Base-by-base conservation (phyloP, 1,284 basidiomycete species). In the Cryptococcus sp. region DNA sequence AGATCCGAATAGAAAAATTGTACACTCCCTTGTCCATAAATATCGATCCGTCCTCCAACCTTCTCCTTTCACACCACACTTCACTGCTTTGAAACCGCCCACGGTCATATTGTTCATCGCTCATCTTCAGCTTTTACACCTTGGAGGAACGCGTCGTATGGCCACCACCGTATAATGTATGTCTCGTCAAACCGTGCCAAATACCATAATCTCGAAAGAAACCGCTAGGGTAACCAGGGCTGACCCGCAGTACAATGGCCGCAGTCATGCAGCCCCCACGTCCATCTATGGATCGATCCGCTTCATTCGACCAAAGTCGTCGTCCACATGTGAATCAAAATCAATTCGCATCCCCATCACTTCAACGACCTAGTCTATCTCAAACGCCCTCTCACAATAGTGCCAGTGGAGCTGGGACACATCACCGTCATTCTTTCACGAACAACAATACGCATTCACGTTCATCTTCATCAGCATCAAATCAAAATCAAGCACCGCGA, bases 271-370 rank as follows among this genome's bases (percentile, higher is more conserved):
- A 65, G 41, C 57, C 61, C 18, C 56, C 62, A 48, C 70, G 71
- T 49, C 67, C 67, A 13, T 67, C 69, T 22, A 71, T 71, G 67
- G 72, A 72, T 57, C 58, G 68, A 46, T 48, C 64, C 37, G 43
- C 66, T 36, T 43, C 64, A 25, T 57, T 63, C 21, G 62, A 41
- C 18, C 39, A 41, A 41, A 19, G 11, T 13, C 19, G 19, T 41
- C 39, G 39, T 19, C 34, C 10, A 10, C 34, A 36, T n/a, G 19
- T n/a, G 9, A n/a, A 19, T 66, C 23, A 56, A 62, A 13, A 56
- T 62, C 63, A 54, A 50, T 66, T 61, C 52, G 43, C 45, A 36
- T 53, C 57, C 10, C 10, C 49, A 50, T 31, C 63, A 65, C 52
- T 62, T 66, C 34, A 53, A 63, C 28, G 32, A 9, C 51, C 63